These are phyloP conservation scores for Boletellus ananas DNA, from an alignment of 768 basidiomycete genomes.

Conservation along the genomic window DNA sequence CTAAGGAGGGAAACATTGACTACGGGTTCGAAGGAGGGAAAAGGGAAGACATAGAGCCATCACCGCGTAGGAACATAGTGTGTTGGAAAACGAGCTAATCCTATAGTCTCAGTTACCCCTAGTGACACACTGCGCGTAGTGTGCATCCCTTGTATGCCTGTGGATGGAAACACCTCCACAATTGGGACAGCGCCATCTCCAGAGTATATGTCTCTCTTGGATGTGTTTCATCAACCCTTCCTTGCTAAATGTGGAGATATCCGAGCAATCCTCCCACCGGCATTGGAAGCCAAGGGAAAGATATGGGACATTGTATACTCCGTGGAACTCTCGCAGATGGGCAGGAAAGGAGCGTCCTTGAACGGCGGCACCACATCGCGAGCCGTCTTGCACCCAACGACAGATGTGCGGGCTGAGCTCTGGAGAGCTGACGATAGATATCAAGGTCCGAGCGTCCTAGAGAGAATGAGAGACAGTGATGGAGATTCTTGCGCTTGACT, in stretches of 20 bases:
- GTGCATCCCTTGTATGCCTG: constrained; percentile 17
- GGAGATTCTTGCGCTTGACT: neutral
- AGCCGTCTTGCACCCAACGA: constrained; percentile 17
- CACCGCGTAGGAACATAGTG: too few relatives aligned
- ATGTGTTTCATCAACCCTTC: constrained; percentile 24
- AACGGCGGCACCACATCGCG: constrained; percentile 10
- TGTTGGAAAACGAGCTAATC: neutral
- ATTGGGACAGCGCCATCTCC: constrained; percentile 24
- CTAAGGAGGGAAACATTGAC: neutral
- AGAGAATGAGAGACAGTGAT: constrained; percentile 7
- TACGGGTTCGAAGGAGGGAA: neutral
- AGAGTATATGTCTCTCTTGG: constrained; percentile 23
- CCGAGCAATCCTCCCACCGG: constrained; percentile 24
- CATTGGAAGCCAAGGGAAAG: constrained; percentile 13
- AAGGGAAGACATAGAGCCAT: neutral
- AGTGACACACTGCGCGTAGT: constrained; percentile 11
- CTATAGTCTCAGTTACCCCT: neutral
- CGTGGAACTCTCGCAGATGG: constrained; percentile 21
- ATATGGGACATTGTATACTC: constrained; percentile 11
- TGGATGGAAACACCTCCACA: constrained; percentile 19
- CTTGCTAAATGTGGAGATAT: constrained; percentile 14
- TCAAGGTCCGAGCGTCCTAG: constrained; percentile 23
- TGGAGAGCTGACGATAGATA: constrained; percentile 27
- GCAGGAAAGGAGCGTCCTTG: constrained; percentile 16
- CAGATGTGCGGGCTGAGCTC: constrained; percentile 24